These are phyloP conservation scores for Linum tenue DNA, from an alignment of 345 rosid species.

Conservation along the genomic window DNA sequence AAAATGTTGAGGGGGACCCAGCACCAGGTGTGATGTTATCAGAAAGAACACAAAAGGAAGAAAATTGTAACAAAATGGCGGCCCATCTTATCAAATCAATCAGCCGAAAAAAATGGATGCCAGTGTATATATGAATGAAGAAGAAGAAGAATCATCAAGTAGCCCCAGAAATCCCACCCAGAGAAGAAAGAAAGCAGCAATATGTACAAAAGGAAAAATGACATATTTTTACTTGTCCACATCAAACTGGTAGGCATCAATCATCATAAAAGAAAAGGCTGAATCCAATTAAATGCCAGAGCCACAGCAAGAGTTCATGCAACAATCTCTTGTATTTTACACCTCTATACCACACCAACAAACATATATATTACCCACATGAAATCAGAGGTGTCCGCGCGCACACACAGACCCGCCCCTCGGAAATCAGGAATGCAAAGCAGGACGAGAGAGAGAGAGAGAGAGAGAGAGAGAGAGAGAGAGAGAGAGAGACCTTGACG, in stretches of 20 bases:
- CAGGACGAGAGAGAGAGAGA: neutral
- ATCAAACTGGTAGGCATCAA: conserved; percentile 26
- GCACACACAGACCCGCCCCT: neutral
- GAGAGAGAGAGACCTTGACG: conserved; percentile 64
- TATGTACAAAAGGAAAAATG: conserved; percentile 1
- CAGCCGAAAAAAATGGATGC: conserved; percentile 8
- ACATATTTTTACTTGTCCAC: neutral
- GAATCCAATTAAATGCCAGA: neutral
- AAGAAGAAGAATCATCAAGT: neutral
- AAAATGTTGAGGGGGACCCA: too few relatives aligned
- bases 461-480: neutral
- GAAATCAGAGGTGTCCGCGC: too few relatives aligned
- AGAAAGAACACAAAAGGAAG: conserved; percentile 12
- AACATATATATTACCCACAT: too few relatives aligned
- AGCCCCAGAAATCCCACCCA: too few relatives aligned
- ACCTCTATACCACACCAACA: too few relatives aligned
- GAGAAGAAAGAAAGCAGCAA: neutral
- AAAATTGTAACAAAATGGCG: conserved; percentile 72
- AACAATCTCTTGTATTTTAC: too few relatives aligned
- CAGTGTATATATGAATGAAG: neutral
- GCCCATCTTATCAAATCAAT: conserved; percentile 56
- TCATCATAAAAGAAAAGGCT: conserved; percentile 28
- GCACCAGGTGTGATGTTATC: too few relatives aligned
- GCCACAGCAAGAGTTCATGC: too few relatives aligned
- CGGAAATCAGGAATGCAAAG: neutral